These are phyloP conservation scores for Chlamydomonas applanata DNA, from an alignment of 139 green algal species.

Conservation along the genomic window DNA sequence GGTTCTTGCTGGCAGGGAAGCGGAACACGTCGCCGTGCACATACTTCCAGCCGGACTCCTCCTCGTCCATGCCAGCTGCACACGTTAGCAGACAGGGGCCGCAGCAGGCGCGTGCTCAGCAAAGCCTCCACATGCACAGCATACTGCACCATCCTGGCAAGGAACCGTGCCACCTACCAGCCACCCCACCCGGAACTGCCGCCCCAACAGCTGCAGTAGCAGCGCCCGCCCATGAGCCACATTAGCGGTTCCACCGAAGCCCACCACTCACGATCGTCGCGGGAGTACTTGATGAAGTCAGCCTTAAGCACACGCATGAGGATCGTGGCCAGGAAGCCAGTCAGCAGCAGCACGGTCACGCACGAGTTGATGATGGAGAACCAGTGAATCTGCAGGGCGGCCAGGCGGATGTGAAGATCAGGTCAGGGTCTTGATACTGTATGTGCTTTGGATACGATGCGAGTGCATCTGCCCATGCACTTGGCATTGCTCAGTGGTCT, in stretches of 20 bases:
- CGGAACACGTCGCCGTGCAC: constrained; percentile 92
- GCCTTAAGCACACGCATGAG: constrained; percentile 85
- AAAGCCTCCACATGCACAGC: too few species aligned
- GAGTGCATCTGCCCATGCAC: too few species aligned
- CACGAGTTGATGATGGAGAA: constrained; percentile 92
- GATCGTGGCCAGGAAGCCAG: constrained; percentile 90
- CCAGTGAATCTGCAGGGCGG: constrained; percentile 86
- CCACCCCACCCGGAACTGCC: not conserved
- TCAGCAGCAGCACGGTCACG: constrained; percentile 91
- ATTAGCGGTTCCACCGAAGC: not conserved
- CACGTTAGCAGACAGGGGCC: not conserved
- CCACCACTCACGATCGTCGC: constrained; percentile 57
- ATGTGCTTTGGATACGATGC: too few species aligned
- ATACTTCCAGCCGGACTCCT: constrained; percentile 87
- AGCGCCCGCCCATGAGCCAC: too few species aligned
- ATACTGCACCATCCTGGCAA: too few species aligned
- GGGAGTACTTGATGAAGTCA: constrained; percentile 84
- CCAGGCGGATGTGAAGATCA: not conserved
- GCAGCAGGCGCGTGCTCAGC: too few species aligned
- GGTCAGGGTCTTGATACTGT: not conserved
- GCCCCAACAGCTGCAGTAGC: not conserved
- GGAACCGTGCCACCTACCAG: not conserved
- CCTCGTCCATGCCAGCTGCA: constrained; percentile 52
- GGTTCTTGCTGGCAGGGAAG: constrained; percentile 68
- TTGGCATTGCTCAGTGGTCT: too few species aligned